Evolutionary conservation across 345 rosid genomes (phyloP).

Genomic region (Pugionium dolabratum): DNA sequence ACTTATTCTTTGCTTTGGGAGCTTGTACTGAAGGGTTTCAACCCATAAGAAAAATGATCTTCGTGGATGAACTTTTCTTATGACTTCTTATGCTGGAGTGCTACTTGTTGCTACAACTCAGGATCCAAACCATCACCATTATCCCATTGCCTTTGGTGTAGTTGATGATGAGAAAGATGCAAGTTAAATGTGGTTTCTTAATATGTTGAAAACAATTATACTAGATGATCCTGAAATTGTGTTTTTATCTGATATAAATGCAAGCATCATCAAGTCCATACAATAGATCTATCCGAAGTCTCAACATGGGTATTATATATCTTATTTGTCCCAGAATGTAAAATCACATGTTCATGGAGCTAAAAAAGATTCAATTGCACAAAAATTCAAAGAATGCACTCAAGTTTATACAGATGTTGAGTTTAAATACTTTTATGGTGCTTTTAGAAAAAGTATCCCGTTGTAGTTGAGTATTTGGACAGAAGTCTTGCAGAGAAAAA

Average conservation of each 20-base stretch:
- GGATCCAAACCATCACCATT: neutral
- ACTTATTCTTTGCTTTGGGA: neutral
- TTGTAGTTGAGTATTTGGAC: neutral
- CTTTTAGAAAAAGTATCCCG: neutral
- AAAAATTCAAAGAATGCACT: neutral
- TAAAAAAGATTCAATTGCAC: too few species aligned
- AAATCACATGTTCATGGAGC: neutral
- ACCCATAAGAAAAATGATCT: neutral
- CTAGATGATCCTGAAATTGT: neutral
- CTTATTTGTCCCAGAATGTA: neutral
- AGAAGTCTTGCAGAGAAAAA: neutral
- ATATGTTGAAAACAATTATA: too few species aligned
- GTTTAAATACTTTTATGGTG: neutral
- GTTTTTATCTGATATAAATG: neutral
- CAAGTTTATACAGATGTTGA: neutral
- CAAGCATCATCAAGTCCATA: neutral
- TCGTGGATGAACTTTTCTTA: neutral
- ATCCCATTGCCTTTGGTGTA: neutral
- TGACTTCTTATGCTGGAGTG: neutral
- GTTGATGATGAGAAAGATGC: neutral
- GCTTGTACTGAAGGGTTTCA: neutral
- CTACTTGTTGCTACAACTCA: neutral
- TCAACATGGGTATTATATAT: neutral
- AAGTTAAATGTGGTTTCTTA: neutral
- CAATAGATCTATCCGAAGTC: neutral